phyloP scores from a whole-genome alignment of 805 yeast genomes.

The Kuraishia molischiana region DNA sequence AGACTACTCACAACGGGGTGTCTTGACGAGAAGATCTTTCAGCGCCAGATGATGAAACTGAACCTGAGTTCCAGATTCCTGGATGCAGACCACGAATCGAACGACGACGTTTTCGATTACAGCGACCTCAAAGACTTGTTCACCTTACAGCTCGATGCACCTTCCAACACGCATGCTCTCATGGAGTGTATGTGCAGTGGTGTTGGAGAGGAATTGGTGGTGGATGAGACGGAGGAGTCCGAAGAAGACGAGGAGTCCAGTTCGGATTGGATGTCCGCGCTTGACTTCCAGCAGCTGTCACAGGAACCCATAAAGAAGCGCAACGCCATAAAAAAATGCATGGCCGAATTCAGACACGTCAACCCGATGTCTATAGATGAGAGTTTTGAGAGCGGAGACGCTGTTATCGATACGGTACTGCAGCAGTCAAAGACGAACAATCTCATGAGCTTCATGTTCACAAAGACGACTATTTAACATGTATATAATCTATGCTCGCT shows the following conservation, averaged over 20 bases:
- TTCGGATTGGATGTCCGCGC: constrained; percentile 46
- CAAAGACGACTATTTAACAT: background rate
- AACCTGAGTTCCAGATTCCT: constrained; percentile 69
- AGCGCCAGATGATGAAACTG: constrained; percentile 78
- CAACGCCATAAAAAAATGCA: constrained; percentile 43
- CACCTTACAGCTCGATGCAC: constrained; percentile 37
- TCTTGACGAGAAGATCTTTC: constrained; percentile 89
- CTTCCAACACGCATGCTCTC: constrained; percentile 70
- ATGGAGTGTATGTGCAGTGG: constrained; percentile 58
- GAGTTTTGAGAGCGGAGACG: constrained; percentile 17
- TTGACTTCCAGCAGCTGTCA: constrained; percentile 26
- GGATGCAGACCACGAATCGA: constrained; percentile 29
- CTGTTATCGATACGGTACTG: constrained; percentile 19
- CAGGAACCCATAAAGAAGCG: constrained; percentile 24
- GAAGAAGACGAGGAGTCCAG: constrained; percentile 12
- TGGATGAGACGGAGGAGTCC: constrained; percentile 11
- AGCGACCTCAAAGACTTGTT: constrained; percentile 71
- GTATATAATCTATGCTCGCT: background rate
- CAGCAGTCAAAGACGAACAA: constrained; percentile 35
- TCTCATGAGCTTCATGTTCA: constrained; percentile 68
- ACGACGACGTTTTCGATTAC: constrained; percentile 58
- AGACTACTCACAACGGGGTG: constrained; percentile 81
- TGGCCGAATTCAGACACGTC: constrained; percentile 54
- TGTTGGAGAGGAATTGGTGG: constrained; percentile 27
- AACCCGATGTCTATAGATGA: constrained; percentile 28